Percentiles rank a stretch among this genome's conserved stretches.
Conservation (phyloP, 2,329 filamentous ascomycete species). For the Coniochaeta prunicola region DNA sequence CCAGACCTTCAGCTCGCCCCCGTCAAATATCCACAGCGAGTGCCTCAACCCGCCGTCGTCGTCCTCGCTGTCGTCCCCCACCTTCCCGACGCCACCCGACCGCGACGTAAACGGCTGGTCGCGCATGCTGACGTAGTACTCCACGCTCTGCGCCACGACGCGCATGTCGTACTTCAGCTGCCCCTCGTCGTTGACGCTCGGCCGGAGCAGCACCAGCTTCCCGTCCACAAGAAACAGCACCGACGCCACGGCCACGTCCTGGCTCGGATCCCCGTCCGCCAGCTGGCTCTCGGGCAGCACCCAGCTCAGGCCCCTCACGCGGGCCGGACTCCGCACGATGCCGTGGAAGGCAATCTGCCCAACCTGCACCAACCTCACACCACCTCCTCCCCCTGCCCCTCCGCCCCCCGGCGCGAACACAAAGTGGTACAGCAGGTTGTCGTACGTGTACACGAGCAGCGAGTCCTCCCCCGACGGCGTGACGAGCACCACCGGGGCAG, state of each 20-base stretch:
- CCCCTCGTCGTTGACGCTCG: constrained; percentile 72
- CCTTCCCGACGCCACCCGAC: neutral
- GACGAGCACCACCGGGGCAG: constrained; percentile 82
- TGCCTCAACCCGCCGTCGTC: constrained; percentile 57
- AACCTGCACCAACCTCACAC: constrained; percentile 79
- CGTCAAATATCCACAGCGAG: constrained; percentile 93
- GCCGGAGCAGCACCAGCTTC: constrained; percentile 86
- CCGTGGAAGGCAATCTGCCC: constrained; percentile 97
- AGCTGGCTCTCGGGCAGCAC: constrained; percentile 87
- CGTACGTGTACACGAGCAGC: constrained; percentile 91
- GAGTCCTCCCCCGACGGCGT: constrained; percentile 90
- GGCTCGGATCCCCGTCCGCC: constrained; percentile 84
- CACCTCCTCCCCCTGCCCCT: constrained; percentile 15
- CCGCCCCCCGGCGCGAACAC: constrained; percentile 68
- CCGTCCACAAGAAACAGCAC: constrained; percentile 96
- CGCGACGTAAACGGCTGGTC: constrained; percentile 56
- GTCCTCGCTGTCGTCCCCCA: constrained; percentile 24
- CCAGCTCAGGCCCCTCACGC: constrained; percentile 92
- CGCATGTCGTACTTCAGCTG: constrained; percentile 98
- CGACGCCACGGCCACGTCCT: constrained; percentile 88
- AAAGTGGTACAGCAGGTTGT: constrained; percentile 93
- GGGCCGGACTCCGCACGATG: constrained; percentile 85
- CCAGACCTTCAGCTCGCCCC: constrained; percentile 80
- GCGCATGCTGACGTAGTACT: constrained; percentile 89
- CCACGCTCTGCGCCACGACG: constrained; percentile 89